Conservation (phyloP, 208 protist genomes). For the Dictyostelium gargantuum region DNA sequence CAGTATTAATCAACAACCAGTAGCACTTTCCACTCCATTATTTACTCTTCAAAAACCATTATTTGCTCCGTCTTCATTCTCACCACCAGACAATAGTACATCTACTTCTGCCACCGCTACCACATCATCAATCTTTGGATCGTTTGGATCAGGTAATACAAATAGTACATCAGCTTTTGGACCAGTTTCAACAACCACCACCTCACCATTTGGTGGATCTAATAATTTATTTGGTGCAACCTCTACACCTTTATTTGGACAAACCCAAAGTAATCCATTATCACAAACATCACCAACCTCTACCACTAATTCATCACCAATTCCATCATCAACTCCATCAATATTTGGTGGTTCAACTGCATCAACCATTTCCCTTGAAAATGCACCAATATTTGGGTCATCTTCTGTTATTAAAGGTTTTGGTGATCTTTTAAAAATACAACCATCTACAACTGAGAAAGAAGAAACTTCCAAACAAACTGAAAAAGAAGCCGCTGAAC, state of each 20-base stretch:
- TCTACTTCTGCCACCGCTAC: neutral
- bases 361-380: neutral
- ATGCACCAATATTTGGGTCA: neutral
- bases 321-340: neutral
- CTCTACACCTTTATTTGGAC: neutral
- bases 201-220: neutral
- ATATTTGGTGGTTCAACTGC: neutral
- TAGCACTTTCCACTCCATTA: neutral
- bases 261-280: neutral
- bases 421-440: neutral
- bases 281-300: neutral
- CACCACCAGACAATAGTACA: neutral
- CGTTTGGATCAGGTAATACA: neutral
- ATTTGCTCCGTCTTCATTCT: neutral
- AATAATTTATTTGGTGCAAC: neutral
- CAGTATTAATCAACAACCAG: neutral
- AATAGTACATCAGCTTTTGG: neutral
- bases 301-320: neutral
- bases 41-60: neutral
- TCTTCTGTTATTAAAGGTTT: neutral
- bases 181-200: neutral
- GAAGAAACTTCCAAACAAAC: neutral
- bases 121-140: neutral
- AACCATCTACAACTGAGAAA: neutral
- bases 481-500: neutral